These are phyloP conservation scores for Fonsecaea pugnacius DNA, from an alignment of 2,329 filamentous ascomycete species.

Conservation along the genomic window DNA sequence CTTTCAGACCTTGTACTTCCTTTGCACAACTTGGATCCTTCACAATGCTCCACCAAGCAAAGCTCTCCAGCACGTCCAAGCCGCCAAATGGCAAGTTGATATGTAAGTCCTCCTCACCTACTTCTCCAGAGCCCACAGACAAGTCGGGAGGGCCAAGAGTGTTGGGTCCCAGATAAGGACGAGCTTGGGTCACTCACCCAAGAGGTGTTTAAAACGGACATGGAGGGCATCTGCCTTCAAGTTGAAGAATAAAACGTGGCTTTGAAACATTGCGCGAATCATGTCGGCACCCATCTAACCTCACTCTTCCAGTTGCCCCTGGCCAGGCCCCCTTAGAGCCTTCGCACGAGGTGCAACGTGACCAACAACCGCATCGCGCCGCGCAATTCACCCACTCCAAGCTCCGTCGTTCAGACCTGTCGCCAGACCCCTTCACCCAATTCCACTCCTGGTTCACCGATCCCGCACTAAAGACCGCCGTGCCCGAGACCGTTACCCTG, in stretches of 20 bases:
- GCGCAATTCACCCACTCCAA: conserved; percentile 73
- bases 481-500: conserved; percentile 87
- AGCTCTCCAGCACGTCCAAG: conserved; percentile 10
- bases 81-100: conserved; percentile 41
- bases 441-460: conserved; percentile 88
- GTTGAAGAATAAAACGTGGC: not conserved
- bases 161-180: not conserved
- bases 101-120: conserved; percentile 38
- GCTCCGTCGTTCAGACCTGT: conserved; percentile 66
- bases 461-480: conserved; percentile 67
- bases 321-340: not conserved
- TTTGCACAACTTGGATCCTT: not conserved
- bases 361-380: conserved; percentile 58
- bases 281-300: not conserved
- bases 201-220: not conserved
- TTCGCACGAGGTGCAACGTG: conserved; percentile 14
- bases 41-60: conserved; percentile 32
- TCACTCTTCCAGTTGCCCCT: conserved; percentile 12
- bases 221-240: not conserved
- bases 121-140: not conserved
- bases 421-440: conserved; percentile 72
- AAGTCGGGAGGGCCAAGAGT: not conserved
- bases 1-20: not conserved
- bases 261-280: not conserved
- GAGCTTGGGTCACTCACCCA: not conserved